These are phyloP conservation scores for Sequoia sempervirens DNA, from an alignment of 75 land plant genomes.

Conservation along the genomic window DNA sequence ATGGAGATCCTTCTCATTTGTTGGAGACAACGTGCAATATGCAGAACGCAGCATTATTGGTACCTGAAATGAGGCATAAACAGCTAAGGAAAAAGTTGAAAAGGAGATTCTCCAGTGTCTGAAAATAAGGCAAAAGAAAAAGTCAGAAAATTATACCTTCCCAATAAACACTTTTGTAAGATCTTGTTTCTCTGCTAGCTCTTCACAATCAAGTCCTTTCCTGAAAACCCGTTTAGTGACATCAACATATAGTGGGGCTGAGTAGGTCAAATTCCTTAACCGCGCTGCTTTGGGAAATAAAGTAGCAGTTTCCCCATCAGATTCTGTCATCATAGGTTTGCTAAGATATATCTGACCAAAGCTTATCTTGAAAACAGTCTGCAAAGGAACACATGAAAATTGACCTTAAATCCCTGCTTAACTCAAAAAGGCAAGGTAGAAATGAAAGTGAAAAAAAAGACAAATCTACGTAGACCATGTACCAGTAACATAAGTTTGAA, in stretches of 20 bases:
- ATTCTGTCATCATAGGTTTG: constrained; percentile 99
- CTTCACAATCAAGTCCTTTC: constrained; percentile 94
- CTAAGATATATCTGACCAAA: constrained; percentile 98
- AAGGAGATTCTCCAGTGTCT: background rate
- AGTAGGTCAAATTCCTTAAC: constrained; percentile 88
- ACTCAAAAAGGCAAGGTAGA: background rate
- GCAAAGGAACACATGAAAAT: constrained; percentile 11
- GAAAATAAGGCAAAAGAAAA: background rate
- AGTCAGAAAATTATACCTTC: constrained; percentile 39
- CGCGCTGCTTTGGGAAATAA: constrained; percentile 96
- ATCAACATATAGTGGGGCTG: constrained; percentile 96
- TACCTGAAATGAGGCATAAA: constrained; percentile 44
- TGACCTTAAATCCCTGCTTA: background rate
- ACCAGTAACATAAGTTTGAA: background rate
- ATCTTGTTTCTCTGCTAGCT: constrained; percentile 86
- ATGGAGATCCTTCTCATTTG: constrained; percentile 12
- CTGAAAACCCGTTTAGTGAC: constrained; percentile 75
- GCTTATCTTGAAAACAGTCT: constrained; percentile 93
- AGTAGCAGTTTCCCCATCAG: constrained; percentile 99
- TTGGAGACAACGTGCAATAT: background rate
- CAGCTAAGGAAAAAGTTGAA: background rate
- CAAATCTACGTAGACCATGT: background rate
- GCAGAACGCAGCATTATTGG: constrained; percentile 33
- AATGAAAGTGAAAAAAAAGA: background rate
- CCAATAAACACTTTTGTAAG: constrained; percentile 95